Evolutionary conservation across 1,139 yeast genomes (phyloP), one percentile per base, ranked within the genome.

Genomic region (Taphrina communis): DNA sequence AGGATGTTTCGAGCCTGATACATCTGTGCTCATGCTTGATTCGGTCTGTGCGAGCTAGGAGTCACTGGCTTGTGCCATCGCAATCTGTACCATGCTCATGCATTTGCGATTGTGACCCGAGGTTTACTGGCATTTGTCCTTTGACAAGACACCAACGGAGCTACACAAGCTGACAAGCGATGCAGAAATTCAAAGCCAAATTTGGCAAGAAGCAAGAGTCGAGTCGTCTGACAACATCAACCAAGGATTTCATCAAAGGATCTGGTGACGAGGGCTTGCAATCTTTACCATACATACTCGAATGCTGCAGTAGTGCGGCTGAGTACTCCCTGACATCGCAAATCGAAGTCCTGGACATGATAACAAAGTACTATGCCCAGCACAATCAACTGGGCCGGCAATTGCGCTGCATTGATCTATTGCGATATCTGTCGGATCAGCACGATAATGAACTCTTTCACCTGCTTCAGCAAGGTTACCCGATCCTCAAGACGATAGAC

Each of bases 371-470:
- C 55, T 63, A 42, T 63, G 61, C 36, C 6, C 67, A 63, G 44
- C 19, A 35, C 8, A n/a, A 14, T 14, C 61, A 42, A 11, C 39
- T 55, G 12, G 19, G 39, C 11, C 56, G 67, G 5, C 67, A 63
- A 46, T 17, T 57, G 14, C 61, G 67, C 12, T 63, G 67, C 31
- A 55, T 63, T 5, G 67, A 63, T 44, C 50, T 63, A 25, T 21
- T 63, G 36, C 67, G 67, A 31, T 63, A 63, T 55, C 60, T 63
- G 36, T 63, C 67, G 12, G 67, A 63, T 17, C 59, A 57, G 38
- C 50, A 44, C 21, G 61, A 63, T 35, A 55, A 44, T 46, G 60
- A 55, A 38, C 61, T 63, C n/a, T 55, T 44, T 38, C 46, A 46
- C 6, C 67, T 63, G 21, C 52, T 63, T 17, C 25, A 21, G 35